These are phyloP conservation scores for Coleophoma cylindrospora DNA, from an alignment of 2,329 filamentous ascomycete species.

Conservation along the genomic window DNA sequence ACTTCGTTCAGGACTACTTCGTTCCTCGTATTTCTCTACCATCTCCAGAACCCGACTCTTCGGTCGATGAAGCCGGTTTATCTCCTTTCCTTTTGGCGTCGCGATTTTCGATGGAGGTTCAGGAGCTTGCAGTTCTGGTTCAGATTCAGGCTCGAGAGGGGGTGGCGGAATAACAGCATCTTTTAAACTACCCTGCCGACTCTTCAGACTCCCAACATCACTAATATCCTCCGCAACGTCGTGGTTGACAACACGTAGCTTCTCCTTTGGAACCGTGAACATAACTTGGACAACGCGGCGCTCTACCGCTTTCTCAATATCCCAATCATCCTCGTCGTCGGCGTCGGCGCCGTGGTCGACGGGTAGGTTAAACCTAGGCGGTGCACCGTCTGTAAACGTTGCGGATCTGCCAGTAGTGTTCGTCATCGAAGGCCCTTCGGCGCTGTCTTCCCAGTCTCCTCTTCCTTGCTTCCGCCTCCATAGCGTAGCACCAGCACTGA, in stretches of 20 bases:
- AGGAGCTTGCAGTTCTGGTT: not conserved
- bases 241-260: constrained; percentile 83
- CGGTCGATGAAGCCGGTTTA: constrained; percentile 2
- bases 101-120: not conserved
- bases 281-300: constrained; percentile 73
- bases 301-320: constrained; percentile 69
- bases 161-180: not conserved
- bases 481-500: constrained; percentile 40
- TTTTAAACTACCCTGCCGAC: constrained; percentile 14
- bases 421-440: constrained; percentile 4
- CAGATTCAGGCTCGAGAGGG: not conserved
- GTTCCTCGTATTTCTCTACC: constrained; percentile 21
- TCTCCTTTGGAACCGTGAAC: constrained; percentile 89
- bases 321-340: constrained; percentile 54
- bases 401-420: constrained; percentile 9
- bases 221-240: constrained; percentile 46
- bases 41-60: constrained; percentile 19
- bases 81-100: constrained; percentile 4
- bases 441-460: constrained; percentile 42
- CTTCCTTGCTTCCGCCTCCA: constrained; percentile 44
- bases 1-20: constrained; percentile 4
- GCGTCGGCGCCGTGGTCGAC: constrained; percentile 16
- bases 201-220: constrained; percentile 28
- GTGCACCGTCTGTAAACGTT: constrained; percentile 11
- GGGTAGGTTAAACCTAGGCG: not conserved